These are phyloP conservation scores for Monosiga brevicollis DNA, from an alignment of 78 protist species.

Conservation along the genomic window DNA sequence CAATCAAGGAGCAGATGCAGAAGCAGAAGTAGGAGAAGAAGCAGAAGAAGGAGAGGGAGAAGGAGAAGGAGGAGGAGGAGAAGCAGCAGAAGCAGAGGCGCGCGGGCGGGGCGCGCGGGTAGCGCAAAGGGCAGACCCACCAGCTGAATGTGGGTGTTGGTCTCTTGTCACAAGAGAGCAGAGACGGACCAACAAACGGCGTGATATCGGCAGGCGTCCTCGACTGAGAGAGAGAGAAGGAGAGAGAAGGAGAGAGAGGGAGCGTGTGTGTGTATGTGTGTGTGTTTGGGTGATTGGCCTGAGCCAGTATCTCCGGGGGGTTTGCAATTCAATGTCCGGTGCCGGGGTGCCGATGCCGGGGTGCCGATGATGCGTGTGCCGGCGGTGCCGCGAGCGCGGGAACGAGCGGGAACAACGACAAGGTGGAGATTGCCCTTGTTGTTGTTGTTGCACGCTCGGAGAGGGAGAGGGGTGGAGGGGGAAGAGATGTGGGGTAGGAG, in stretches of 20 bases:
- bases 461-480: too few species aligned
- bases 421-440: background rate
- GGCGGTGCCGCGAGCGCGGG: background rate
- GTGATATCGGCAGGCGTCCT: background rate
- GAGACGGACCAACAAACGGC: too few species aligned
- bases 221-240: background rate
- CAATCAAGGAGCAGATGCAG: background rate
- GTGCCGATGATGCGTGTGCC: too few species aligned
- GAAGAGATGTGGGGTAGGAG: too few species aligned
- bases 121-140: background rate
- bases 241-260: background rate
- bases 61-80: background rate
- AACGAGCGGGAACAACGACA: background rate
- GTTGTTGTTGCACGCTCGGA: background rate
- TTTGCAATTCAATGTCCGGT: background rate
- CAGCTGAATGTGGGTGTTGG: background rate
- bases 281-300: background rate
- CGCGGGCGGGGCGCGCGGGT: background rate
- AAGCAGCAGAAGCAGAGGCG: background rate
- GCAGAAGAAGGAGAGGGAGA: background rate
- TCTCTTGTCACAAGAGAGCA: background rate
- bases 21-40: background rate
- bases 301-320: background rate
- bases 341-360: too few species aligned
- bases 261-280: background rate